Percentiles rank a stretch among this genome's conserved stretches.
Evolutionary conservation across 2,329 filamentous ascomycete genomes (phyloP).

Genomic region (Beauveria sp.): DNA sequence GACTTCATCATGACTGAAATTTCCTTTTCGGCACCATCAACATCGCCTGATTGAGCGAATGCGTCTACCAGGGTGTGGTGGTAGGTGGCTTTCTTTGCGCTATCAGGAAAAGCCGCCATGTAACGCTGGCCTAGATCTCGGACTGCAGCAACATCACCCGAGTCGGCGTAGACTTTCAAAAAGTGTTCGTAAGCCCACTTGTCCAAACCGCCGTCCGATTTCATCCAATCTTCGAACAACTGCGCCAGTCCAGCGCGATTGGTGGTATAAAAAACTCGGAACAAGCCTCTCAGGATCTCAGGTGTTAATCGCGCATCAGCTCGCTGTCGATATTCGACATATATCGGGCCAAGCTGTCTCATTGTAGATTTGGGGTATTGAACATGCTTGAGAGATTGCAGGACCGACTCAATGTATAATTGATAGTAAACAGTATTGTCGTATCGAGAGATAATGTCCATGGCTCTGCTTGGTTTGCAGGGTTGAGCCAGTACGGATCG

Average conservation of each 20-base stretch:
- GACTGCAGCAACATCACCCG: slow-evolving; percentile 39
- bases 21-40: slow-evolving; percentile 47
- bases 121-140: slow-evolving; percentile 39
- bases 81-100: slow-evolving; percentile 26
- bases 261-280: slow-evolving; percentile 32
- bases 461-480: slow-evolving; percentile 26
- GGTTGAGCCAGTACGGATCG: slow-evolving; percentile 24
- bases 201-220: slow-evolving; percentile 30
- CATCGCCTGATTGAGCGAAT: slow-evolving; percentile 61
- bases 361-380: slow-evolving; percentile 21
- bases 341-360: slow-evolving; percentile 32
- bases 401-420: slow-evolving; percentile 31
- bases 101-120: slow-evolving; percentile 26
- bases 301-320: slow-evolving; percentile 29
- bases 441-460: slow-evolving; percentile 32
- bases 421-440: slow-evolving; percentile 34
- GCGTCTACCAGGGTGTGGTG: slow-evolving; percentile 60
- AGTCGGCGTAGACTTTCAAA: slow-evolving; percentile 39
- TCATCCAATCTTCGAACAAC: slow-evolving; percentile 42
- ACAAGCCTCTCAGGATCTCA: slow-evolving; percentile 35
- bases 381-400: slow-evolving; percentile 22
- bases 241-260: slow-evolving; percentile 35
- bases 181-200: slow-evolving; percentile 40
- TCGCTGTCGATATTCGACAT: slow-evolving; percentile 37
- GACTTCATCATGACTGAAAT: slow-evolving; percentile 57